phyloP scores from a whole-genome alignment of 2,329 filamentous ascomycete genomes.

The Zymoseptoria tritici region DNA sequence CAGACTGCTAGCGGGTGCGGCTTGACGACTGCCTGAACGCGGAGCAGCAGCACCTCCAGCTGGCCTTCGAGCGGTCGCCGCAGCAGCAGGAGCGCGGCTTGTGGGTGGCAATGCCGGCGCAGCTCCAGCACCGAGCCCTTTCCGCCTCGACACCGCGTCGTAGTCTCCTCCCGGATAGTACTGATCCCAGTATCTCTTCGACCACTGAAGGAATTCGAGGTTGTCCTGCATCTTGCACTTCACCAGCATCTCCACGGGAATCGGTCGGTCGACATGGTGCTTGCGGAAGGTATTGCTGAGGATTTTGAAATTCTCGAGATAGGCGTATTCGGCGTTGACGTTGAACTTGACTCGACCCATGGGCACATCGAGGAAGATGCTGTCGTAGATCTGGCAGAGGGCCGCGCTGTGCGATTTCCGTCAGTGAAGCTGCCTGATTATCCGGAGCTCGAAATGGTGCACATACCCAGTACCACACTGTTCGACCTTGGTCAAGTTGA shows the following conservation, averaged over 20 bases:
- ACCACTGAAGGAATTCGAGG: slow-evolving; percentile 96
- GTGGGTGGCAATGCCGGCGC: slow-evolving; percentile 25
- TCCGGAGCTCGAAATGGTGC: slow-evolving; percentile 15
- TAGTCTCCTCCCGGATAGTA: slow-evolving; percentile 97
- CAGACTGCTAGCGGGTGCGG: slow-evolving; percentile 53
- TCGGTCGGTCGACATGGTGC: slow-evolving; percentile 80
- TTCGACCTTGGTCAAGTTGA: slow-evolving; percentile 97
- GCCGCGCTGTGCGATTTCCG: slow-evolving; percentile 59
- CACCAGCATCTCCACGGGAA: slow-evolving; percentile 79
- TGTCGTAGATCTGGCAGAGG: slow-evolving; percentile 95
- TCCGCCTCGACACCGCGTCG: slow-evolving; percentile 78
- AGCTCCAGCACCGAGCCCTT: slow-evolving; percentile 56
- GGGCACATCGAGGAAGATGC: slow-evolving; percentile 90
- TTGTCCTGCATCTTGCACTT: slow-evolving; percentile 99
- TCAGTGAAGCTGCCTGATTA: slow-evolving; percentile 6
- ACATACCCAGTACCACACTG: slow-evolving; percentile 95
- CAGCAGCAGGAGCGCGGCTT: slow-evolving; percentile 35
- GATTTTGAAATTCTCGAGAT: slow-evolving; percentile 97
- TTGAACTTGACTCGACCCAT: slow-evolving; percentile 98
- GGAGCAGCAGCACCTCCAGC: slow-evolving; percentile 48
- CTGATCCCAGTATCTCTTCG: slow-evolving; percentile 95
- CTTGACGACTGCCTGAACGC: slow-evolving; percentile 39
- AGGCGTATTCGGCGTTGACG: slow-evolving; percentile 92
- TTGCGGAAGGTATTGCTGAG: slow-evolving; percentile 82
- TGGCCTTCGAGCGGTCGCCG: slow-evolving; percentile 40